phyloP scores from a whole-genome alignment of 176 grass and related monocot species.

The Musa acuminata region DNA sequence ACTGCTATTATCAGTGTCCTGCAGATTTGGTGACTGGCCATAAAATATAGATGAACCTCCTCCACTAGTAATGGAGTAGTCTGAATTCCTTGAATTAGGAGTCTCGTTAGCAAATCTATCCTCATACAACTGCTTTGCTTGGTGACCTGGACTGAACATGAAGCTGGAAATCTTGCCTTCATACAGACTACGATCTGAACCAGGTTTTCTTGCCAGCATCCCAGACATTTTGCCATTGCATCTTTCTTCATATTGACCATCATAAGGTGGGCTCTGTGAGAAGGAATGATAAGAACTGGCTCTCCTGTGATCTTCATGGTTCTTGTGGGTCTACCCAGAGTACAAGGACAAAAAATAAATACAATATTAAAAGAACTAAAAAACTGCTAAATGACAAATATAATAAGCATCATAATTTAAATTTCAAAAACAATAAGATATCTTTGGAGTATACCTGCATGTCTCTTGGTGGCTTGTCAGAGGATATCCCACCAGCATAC shows the following conservation, averaged over 20 bases:
- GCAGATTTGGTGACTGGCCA: constrained; percentile 45
- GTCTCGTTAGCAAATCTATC: constrained; percentile 49
- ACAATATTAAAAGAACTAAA: constrained; percentile 2
- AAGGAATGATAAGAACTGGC: constrained; percentile 82
- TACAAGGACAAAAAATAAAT: not conserved
- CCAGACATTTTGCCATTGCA: constrained; percentile 39
- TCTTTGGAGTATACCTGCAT: constrained; percentile 38
- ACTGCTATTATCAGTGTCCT: constrained; percentile 34
- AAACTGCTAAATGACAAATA: not conserved
- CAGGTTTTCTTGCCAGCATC: constrained; percentile 69
- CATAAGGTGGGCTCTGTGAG: constrained; percentile 87
- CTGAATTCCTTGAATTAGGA: constrained; percentile 37
- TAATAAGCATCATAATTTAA: not conserved
- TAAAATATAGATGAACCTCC: constrained; percentile 29
- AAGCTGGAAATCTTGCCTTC: constrained; percentile 61
- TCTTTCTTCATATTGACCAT: constrained; percentile 79
- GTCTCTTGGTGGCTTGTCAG: constrained; percentile 88
- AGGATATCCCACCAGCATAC: constrained; percentile 40
- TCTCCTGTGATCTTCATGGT: constrained; percentile 64
- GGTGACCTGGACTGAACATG: constrained; percentile 39
- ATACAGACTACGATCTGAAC: constrained; percentile 58
- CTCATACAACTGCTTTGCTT: constrained; percentile 43
- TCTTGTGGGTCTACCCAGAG: constrained; percentile 39
- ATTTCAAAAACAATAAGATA: not conserved
- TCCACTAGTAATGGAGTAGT: constrained; percentile 47